Evolutionary conservation across 2,329 filamentous ascomycete species (phyloP).

Genomic region (Amphichorda felina): DNA sequence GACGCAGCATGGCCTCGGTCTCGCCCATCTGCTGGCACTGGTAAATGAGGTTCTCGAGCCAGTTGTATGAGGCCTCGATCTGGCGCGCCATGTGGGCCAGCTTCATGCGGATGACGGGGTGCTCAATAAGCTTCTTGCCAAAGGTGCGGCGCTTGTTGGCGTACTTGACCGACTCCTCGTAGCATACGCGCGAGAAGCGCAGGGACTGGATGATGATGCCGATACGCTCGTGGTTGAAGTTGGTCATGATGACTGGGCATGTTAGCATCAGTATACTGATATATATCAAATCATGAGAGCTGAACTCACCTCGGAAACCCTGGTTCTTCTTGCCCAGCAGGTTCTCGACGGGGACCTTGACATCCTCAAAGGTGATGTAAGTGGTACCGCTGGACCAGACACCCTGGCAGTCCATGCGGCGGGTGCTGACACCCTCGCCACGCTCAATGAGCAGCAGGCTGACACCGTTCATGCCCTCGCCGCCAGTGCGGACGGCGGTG

Average conservation of each 20-base stretch:
- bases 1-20: conserved; percentile 88
- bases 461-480: conserved; percentile 83
- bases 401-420: conserved; percentile 97
- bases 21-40: conserved; percentile 91
- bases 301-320: conserved; percentile 65
- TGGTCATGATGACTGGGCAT: conserved; percentile 81
- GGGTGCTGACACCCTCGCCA: conserved; percentile 75
- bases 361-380: conserved; percentile 96
- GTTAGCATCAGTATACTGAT: conserved; percentile 4
- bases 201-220: conserved; percentile 97
- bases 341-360: conserved; percentile 99
- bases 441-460: conserved; percentile 89
- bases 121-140: conserved; percentile 90
- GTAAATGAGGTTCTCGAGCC: conserved; percentile 91
- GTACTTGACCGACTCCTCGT: conserved; percentile 93
- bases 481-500: conserved; percentile 83
- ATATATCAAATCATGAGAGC: background rate
- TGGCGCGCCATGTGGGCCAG: conserved; percentile 97
- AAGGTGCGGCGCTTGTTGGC: conserved; percentile 96
- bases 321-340: conserved; percentile 95
- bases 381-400: conserved; percentile 93
- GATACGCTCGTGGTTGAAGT: conserved; percentile 99
- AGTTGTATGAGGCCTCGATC: conserved; percentile 93
- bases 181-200: conserved; percentile 92
- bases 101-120: conserved; percentile 95